Evolutionary conservation across 2,329 filamentous ascomycete species (phyloP).

Genomic region (Lachnellula arida): DNA sequence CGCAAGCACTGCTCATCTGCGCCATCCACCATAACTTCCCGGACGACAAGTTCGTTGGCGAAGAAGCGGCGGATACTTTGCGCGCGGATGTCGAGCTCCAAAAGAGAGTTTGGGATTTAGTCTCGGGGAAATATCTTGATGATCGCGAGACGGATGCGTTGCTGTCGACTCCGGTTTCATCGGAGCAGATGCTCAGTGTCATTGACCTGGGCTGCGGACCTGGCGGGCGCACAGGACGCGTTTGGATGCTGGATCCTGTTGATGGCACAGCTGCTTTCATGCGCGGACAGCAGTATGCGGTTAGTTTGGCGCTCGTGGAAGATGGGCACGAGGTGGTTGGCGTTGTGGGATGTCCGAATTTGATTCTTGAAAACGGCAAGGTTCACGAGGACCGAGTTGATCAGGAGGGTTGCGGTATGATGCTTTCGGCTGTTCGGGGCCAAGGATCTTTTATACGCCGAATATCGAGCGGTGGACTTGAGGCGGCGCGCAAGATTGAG

Average conservation of each 20-base stretch:
- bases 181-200: conserved; percentile 54
- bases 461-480: conserved; percentile 34
- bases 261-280: conserved; percentile 62
- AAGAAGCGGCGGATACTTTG: conserved; percentile 53
- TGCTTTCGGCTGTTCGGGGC: conserved; percentile 44
- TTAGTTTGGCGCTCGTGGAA: conserved; percentile 54
- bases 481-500: conserved; percentile 32
- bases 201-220: conserved; percentile 53
- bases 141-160: conserved; percentile 32
- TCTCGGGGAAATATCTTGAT: conserved; percentile 36
- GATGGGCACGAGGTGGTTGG: conserved; percentile 53
- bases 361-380: conserved; percentile 38
- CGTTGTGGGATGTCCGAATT: conserved; percentile 59
- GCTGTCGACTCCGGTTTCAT: conserved; percentile 39
- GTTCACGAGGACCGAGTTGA: conserved; percentile 36
- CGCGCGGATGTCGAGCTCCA: conserved; percentile 44
- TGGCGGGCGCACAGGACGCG: conserved; percentile 37
- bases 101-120: conserved; percentile 52
- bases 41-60: conserved; percentile 53
- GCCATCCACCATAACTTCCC: conserved; percentile 51
- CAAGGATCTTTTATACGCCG: conserved; percentile 37
- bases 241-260: conserved; percentile 62
- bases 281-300: conserved; percentile 56
- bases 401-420: conserved; percentile 41
- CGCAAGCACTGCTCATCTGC: conserved; percentile 56